A percentile compares a stretch with the other conserved stretches of the same genome.
phyloP scores from a whole-genome alignment of 176 grass and related monocot species.

The Melocanna baccifera region DNA sequence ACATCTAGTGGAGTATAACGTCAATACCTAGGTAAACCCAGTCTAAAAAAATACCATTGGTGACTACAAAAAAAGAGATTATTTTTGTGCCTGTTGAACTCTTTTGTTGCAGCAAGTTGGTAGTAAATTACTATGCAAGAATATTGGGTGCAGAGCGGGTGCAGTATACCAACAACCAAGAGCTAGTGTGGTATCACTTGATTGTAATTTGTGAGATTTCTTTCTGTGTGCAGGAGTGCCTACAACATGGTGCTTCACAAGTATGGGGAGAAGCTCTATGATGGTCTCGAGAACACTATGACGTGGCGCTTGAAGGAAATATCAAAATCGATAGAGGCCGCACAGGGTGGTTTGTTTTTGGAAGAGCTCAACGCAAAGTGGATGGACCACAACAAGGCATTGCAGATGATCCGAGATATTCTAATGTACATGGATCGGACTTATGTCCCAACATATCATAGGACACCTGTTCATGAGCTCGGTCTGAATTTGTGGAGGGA shows the following conservation, averaged over 20 bases:
- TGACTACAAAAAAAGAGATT: too few species aligned
- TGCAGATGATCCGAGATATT: constrained; percentile 94
- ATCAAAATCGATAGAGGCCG: constrained; percentile 67
- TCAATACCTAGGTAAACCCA: too few species aligned
- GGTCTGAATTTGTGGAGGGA: constrained; percentile 92
- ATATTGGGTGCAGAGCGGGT: neutral
- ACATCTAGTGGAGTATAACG: too few species aligned
- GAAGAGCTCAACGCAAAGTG: constrained; percentile 81
- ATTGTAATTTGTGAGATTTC: neutral
- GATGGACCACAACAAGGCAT: constrained; percentile 88
- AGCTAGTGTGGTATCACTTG: neutral
- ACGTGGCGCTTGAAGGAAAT: constrained; percentile 76
- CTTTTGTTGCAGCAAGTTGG: neutral
- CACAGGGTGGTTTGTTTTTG: constrained; percentile 82
- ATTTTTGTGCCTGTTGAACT: constrained; percentile 3
- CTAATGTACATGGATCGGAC: constrained; percentile 98
- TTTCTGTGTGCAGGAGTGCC: constrained; percentile 61
- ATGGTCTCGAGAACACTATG: constrained; percentile 67
- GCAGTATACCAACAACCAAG: neutral
- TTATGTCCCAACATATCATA: constrained; percentile 54
- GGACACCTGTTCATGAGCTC: constrained; percentile 85
- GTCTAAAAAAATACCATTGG: too few species aligned
- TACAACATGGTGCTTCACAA: constrained; percentile 99
- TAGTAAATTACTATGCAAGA: neutral
- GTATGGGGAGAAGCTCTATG: constrained; percentile 83